phyloP scores from a whole-genome alignment of 495 filamentous ascomycete species.

The Neurospora sp. region DNA sequence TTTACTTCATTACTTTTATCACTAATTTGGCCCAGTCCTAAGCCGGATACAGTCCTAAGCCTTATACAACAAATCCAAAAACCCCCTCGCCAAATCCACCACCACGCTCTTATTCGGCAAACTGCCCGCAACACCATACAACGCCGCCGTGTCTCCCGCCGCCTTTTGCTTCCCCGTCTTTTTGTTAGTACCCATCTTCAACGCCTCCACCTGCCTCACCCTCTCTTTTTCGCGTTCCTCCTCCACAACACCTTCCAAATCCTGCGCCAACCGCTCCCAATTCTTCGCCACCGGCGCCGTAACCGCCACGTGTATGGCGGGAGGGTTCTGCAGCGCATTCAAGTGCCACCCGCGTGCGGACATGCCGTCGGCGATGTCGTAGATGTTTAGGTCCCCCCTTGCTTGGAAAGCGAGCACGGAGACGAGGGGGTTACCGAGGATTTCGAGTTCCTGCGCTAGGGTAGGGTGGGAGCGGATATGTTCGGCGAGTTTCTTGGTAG shows the following conservation, averaged over 20 bases:
- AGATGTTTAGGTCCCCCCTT: conserved; percentile 59
- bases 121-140: conserved; percentile 93
- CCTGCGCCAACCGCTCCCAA: conserved; percentile 66
- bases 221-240: conserved; percentile 61
- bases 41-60: conserved; percentile 79
- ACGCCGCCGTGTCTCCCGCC: conserved; percentile 66
- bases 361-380: conserved; percentile 84
- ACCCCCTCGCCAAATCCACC: conserved; percentile 78
- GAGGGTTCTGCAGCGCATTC: conserved; percentile 82
- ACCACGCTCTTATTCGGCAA: conserved; percentile 93
- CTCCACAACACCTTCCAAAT: conserved; percentile 70
- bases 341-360: conserved; percentile 82
- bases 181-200: conserved; percentile 42
- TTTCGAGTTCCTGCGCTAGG: conserved; percentile 59
- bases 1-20: neutral
- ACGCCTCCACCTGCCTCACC: conserved; percentile 48
- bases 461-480: conserved; percentile 57
- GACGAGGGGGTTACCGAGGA: conserved; percentile 80
- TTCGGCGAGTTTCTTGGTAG: conserved; percentile 71
- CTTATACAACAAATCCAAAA: conserved; percentile 94
- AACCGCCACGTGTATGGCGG: conserved; percentile 95
- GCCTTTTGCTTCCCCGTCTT: conserved; percentile 45
- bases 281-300: conserved; percentile 75
- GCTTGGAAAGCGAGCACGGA: conserved; percentile 83
- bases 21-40: conserved; percentile 17